These are phyloP conservation scores for Metrosideros polymorpha DNA, from an alignment of 441 rosid species.

Conservation along the genomic window DNA sequence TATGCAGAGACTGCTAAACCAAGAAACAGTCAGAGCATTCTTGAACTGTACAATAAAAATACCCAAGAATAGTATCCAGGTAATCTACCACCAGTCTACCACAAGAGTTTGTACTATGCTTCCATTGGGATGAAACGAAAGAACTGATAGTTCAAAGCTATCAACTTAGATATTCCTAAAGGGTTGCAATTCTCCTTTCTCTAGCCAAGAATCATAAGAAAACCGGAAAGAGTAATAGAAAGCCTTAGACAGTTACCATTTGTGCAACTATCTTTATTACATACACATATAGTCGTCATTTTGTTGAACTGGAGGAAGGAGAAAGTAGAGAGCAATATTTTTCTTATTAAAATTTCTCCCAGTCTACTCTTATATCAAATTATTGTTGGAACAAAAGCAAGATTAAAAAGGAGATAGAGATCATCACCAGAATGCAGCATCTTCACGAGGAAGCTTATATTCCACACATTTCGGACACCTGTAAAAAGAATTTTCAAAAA, in stretches of 20 bases:
- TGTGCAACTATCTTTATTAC: not conserved
- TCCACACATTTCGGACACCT: conserved; percentile 95
- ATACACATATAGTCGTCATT: not conserved
- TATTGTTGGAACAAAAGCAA: not conserved
- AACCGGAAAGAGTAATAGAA: not conserved
- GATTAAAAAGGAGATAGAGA: not conserved
- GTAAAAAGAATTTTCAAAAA: not conserved
- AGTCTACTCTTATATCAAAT: not conserved
- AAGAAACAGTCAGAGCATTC: not conserved
- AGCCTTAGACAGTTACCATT: not conserved
- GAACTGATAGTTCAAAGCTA: not conserved
- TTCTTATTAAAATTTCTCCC: not conserved
- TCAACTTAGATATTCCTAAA: not conserved
- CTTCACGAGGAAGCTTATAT: conserved; percentile 92
- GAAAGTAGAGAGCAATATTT: not conserved
- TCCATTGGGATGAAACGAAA: not conserved
- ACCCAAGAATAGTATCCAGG: not conserved
- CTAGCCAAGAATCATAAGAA: not conserved
- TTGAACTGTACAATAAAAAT: not conserved
- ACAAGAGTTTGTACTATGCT: not conserved
- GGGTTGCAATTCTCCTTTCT: not conserved
- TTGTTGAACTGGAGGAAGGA: not conserved
- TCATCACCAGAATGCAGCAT: conserved; percentile 78
- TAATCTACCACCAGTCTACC: not conserved
- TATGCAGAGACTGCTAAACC: not conserved